These are phyloP conservation scores for Chrysanthemum lavandulifolium DNA, from an alignment of 129 eudicot genomes.

Conservation along the genomic window DNA sequence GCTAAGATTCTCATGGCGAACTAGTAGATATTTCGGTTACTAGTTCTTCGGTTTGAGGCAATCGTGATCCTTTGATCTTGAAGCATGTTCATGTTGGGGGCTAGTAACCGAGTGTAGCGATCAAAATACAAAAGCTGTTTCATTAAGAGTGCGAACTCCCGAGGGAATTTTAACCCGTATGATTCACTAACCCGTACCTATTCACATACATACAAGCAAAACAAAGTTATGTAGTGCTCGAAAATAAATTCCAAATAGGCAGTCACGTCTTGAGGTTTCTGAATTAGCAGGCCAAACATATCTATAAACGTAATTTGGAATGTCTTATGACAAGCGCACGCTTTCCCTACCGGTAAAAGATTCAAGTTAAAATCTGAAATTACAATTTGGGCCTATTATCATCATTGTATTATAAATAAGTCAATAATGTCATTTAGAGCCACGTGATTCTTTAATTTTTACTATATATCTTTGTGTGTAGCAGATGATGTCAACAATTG, in stretches of 20 bases:
- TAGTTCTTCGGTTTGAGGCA: conserved; percentile 62
- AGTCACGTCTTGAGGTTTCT: background rate
- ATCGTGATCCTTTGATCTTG: conserved; percentile 83
- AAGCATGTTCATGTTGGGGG: conserved; percentile 97
- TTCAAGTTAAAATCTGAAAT: background rate
- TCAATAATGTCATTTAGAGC: background rate
- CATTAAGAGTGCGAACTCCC: conserved; percentile 98
- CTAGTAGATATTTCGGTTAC: conserved; percentile 42
- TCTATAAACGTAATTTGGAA: background rate
- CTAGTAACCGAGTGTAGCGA: conserved; percentile 92
- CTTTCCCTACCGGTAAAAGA: background rate
- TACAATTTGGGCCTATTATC: background rate
- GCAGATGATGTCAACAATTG: background rate
- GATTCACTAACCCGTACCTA: conserved; percentile 96
- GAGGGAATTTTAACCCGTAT: conserved; percentile 91
- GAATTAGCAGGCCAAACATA: background rate
- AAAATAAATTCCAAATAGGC: background rate
- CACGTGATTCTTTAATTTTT: background rate
- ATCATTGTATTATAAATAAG: background rate
- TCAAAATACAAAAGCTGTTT: conserved; percentile 96
- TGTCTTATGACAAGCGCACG: background rate
- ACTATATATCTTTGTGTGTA: background rate
- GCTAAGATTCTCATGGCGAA: conserved; percentile 12
- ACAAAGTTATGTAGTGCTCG: conserved; percentile 3
- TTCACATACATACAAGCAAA: conserved; percentile 16